Conservation (phyloP, 768 basidiomycete genomes). For the Phylloporus rhodoxanthus region DNA sequence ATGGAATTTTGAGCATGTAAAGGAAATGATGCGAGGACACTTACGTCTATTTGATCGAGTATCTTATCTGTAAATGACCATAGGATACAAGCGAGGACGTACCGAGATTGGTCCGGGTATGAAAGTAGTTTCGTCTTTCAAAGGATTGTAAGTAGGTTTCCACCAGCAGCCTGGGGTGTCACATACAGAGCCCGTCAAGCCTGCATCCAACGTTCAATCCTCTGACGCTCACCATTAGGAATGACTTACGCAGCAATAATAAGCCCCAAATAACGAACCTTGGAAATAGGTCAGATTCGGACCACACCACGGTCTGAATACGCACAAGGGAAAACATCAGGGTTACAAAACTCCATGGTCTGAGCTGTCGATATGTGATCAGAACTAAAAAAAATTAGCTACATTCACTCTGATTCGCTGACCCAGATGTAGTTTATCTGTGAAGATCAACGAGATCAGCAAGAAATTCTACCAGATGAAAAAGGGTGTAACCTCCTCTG, state of each 20-base stretch:
- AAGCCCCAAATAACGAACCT: constrained; percentile 19
- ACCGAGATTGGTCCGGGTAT: constrained; percentile 14
- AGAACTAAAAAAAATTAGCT: not conserved
- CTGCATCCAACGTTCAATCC: constrained; percentile 1
- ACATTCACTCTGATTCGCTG: not conserved
- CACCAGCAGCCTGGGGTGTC: rapidly evolving
- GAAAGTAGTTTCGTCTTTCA: constrained; percentile 14
- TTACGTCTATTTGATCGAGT: constrained; percentile 9
- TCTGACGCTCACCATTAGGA: not conserved
- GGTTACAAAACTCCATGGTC: constrained; percentile 13
- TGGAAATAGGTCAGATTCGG: not conserved
- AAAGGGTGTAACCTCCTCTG: constrained; percentile 11
- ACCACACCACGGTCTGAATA: not conserved
- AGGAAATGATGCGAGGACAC: not conserved
- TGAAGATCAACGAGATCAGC: not conserved
- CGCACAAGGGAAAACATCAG: constrained; percentile 14
- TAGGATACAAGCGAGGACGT: not conserved
- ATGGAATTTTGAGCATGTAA: not conserved
- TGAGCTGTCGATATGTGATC: constrained; percentile 6
- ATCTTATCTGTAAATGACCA: not conserved
- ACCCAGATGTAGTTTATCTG: constrained; percentile 19
- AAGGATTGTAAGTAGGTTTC: not conserved
- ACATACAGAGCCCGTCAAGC: constrained; percentile 7
- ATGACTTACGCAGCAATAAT: constrained; percentile 7
- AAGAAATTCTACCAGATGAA: not conserved